Percentiles rank a stretch among this genome's conserved stretches.
These are phyloP conservation scores for Microcos paniculata DNA, from an alignment of 345 rosid genomes.

Conservation along the genomic window DNA sequence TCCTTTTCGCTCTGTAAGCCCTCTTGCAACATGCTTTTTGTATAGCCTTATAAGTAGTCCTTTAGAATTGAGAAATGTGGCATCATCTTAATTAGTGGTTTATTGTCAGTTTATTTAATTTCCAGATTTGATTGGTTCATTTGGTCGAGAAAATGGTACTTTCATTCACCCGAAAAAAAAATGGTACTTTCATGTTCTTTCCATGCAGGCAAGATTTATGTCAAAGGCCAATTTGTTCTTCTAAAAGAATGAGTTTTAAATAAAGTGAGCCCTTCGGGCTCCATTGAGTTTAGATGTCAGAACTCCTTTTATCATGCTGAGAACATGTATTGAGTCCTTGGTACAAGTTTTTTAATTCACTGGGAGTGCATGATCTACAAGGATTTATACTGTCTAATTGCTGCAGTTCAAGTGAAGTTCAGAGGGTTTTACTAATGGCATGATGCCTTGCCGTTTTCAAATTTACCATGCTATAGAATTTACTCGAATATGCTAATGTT, in stretches of 20 bases:
- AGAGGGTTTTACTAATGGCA: too few species aligned
- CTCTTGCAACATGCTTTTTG: not conserved
- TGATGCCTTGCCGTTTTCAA: too few species aligned
- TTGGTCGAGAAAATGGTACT: not conserved
- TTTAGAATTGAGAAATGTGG: not conserved
- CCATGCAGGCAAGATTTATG: not conserved
- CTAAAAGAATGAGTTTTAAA: not conserved
- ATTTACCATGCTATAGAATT: not conserved
- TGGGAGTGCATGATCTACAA: not conserved
- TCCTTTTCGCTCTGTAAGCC: slow-evolving; percentile 81
- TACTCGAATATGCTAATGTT: not conserved
- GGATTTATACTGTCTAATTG: too few species aligned
- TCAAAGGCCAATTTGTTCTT: not conserved
- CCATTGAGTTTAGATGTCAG: not conserved
- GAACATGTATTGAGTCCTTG: not conserved
- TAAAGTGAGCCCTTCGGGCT: not conserved
- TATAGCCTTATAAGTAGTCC: not conserved
- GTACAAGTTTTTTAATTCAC: not conserved
- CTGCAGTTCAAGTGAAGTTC: too few species aligned
- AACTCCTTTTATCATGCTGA: not conserved
- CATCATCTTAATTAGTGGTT: not conserved
- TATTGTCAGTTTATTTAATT: not conserved
- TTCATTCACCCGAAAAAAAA: too few species aligned
- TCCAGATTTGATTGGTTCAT: not conserved
- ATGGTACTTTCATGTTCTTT: not conserved